Evolutionary conservation across 2,329 filamentous ascomycete genomes (phyloP), one percentile per base, ranked within the genome.

Genomic region (Arachnomyces sp.): DNA sequence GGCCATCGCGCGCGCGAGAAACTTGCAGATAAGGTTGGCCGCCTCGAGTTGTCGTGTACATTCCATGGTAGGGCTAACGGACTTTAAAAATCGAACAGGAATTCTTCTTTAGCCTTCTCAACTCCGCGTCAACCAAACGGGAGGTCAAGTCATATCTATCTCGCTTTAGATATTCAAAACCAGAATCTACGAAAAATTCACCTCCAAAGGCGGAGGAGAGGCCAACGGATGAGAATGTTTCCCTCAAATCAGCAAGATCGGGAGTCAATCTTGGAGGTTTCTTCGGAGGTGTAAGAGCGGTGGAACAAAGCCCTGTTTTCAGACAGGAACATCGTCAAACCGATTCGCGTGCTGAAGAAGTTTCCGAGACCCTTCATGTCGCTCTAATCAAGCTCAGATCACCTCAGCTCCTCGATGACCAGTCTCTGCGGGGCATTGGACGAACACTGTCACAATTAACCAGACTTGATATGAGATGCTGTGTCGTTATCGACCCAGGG

Each of bases 91-190:
- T 31, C 9, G 9, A 25, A 3, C 49, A 88, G 82, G 86, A 94
- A 56, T 83, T 94, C 54, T 81, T 94, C 52, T 73, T 93, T 25
- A 89, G 87, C 12, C 77, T 96, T 3, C 71, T 98, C 25, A 86
- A 85, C 54, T 87, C 89, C 13, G 87, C 88, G 8, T 84, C 89
- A 4, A 95, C 90, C 0, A 94, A 89, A 63, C 80, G 92, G 53
- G 92, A 98, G 66, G 88, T 89, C 35, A 89, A 84, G 62, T 81
- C 85, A 29, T 98, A 95, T 57, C 73, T 98, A 12, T 83, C 92
- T 51, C 89, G 87, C 45, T 94, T 95, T 59, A 81, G 78, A 36
- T 64, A 66, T 7, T 45, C 58, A 38, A 55, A 50, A 13, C 49
- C n/a, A 52, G 58, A 50, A 60, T 55, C 48, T 60, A 48, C 36